Conservation (phyloP, 2,329 filamentous ascomycete species). For the Elsinoe arachidis region DNA sequence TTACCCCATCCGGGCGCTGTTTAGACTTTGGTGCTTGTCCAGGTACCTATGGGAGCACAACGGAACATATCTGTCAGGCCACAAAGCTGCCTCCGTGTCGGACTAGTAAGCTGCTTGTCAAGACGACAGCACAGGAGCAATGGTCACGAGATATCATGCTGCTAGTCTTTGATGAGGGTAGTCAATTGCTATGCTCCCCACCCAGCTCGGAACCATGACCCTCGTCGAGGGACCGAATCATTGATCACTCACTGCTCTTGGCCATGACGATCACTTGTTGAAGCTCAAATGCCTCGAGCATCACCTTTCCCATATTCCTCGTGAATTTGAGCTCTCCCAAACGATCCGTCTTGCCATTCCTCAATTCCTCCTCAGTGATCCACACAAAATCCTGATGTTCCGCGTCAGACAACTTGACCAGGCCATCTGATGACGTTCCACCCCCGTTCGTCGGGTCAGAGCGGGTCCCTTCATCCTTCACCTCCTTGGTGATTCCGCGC, state of each 20-base stretch:
- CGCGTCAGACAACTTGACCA: conserved; percentile 14
- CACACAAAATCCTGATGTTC: conserved; percentile 36
- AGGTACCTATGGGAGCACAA: not conserved
- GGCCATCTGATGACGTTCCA: not conserved
- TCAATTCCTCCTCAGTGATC: conserved; percentile 34
- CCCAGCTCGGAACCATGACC: too few species aligned
- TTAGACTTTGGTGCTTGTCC: conserved; percentile 1
- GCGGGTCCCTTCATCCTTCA: conserved; percentile 11
- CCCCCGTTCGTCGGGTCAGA: conserved; percentile 1
- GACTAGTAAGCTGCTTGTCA: too few species aligned
- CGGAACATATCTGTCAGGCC: not conserved
- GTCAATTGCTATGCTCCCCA: too few species aligned
- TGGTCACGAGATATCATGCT: too few species aligned
- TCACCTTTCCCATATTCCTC: conserved; percentile 6
- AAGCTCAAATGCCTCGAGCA: conserved; percentile 16
- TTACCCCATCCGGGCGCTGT: conserved; percentile 6
- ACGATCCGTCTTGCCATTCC: conserved; percentile 18
- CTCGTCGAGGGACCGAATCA: too few species aligned
- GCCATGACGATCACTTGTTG: conserved; percentile 13
- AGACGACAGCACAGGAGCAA: too few species aligned
- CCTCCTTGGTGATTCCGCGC: not conserved
- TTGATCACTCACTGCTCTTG: not conserved
- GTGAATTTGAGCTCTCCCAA: conserved; percentile 28
- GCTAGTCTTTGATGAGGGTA: too few species aligned
- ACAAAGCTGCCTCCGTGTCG: too few species aligned